phyloP scores from a whole-genome alignment of 805 yeast species.

The Pichia nakasei region DNA sequence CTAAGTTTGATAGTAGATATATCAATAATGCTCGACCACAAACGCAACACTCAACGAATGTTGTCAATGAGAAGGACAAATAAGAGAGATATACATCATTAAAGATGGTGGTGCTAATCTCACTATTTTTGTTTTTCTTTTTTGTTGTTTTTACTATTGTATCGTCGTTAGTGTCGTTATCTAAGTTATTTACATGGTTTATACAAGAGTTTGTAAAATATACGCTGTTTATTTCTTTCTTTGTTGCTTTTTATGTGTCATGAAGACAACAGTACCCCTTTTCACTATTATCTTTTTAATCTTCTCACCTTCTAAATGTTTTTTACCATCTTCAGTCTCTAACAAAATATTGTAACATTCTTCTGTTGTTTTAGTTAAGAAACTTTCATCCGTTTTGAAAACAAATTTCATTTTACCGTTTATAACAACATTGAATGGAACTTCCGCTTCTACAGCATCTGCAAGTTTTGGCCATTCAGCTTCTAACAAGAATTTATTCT shows the following conservation, averaged over 20 bases:
- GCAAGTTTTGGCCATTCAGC: constrained; percentile 59
- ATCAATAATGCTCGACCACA: too few relatives aligned
- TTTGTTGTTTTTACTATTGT: too few relatives aligned
- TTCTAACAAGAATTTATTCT: constrained; percentile 37
- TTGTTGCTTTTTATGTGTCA: constrained; percentile 1
- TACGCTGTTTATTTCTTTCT: too few relatives aligned
- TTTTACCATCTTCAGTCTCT: constrained; percentile 29
- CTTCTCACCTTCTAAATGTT: constrained; percentile 33
- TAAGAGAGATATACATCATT: too few relatives aligned
- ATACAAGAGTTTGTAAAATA: background rate
- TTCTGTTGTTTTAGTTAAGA: constrained; percentile 27
- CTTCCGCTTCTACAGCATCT: constrained; percentile 28
- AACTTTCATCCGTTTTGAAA: constrained; percentile 25
- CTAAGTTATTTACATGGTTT: too few relatives aligned
- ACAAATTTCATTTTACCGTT: constrained; percentile 62
- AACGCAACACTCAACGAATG: too few relatives aligned
- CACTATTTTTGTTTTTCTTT: too few relatives aligned
- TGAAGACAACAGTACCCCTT: constrained; percentile 19
- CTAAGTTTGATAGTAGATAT: too few relatives aligned
- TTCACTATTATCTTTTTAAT: constrained; percentile 51
- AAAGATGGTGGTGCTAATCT: too few relatives aligned
- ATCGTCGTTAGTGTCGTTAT: too few relatives aligned
- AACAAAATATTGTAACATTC: constrained; percentile 31
- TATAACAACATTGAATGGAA: constrained; percentile 51
- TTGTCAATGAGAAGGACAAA: too few relatives aligned